A percentile compares a stretch with the other conserved stretches of the same genome.
Conservation (phyloP, 2,329 filamentous ascomycete genomes). For the Pseudohalonectria lignicola region DNA sequence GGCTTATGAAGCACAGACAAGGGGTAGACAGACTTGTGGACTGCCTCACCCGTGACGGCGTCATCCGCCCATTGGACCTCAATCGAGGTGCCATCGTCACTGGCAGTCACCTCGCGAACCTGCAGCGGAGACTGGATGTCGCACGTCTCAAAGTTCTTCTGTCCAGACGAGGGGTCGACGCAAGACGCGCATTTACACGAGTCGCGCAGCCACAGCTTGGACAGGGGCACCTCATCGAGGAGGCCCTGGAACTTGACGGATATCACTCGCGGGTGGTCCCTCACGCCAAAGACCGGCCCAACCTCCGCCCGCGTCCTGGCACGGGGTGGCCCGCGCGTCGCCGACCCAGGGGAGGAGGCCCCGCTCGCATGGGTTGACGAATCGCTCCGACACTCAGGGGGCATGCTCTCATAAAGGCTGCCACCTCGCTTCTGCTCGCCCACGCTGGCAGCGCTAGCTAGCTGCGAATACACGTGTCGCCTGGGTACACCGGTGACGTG, state of each 20-base stretch:
- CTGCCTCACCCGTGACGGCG: neutral
- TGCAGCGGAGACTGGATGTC: conserved; percentile 41
- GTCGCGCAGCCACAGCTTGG: conserved; percentile 36
- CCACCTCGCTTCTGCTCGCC: no score
- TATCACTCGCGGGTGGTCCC: neutral
- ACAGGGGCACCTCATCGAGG: neutral
- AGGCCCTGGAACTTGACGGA: neutral
- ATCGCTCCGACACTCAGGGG: no score
- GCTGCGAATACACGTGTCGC: neutral
- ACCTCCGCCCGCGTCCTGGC: no score
- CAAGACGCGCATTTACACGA: conserved; percentile 45
- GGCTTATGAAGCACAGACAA: conserved; percentile 5
- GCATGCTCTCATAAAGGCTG: no score
- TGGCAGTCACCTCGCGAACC: neutral
- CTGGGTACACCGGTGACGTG: neutral
- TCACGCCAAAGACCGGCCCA: no score
- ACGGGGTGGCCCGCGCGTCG: no score
- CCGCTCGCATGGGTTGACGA: no score
- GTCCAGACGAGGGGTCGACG: conserved; percentile 45
- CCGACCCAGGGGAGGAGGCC: no score
- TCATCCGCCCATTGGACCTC: conserved; percentile 3
- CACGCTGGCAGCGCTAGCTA: no score
- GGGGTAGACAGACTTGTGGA: conserved; percentile 6
- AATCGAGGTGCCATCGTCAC: conserved; percentile 2
- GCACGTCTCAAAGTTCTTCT: conserved; percentile 53